Conservation (phyloP, 2,329 filamentous ascomycete genomes). For the Aspergillus uvarum region DNA sequence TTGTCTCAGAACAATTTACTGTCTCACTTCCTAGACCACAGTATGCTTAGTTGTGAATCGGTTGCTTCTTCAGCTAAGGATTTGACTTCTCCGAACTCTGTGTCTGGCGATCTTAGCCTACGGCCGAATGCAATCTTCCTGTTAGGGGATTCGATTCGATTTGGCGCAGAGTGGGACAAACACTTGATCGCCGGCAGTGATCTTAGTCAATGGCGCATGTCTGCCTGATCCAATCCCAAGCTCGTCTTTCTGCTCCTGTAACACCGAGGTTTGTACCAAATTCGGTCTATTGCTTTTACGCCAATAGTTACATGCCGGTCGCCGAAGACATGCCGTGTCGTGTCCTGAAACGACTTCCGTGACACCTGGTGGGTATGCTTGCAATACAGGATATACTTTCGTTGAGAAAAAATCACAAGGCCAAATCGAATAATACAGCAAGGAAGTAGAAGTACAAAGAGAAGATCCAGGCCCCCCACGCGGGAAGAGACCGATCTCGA, state of each 20-base stretch:
- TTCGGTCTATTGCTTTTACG: slow-evolving; percentile 18
- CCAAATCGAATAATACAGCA: slow-evolving; percentile 23
- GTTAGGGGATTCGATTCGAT: not conserved
- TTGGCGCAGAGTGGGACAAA: not conserved
- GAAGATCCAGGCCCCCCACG: slow-evolving; percentile 19
- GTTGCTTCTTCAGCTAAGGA: not conserved
- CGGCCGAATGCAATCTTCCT: not conserved
- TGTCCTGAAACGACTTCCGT: slow-evolving; percentile 20
- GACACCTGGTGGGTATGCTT: slow-evolving; percentile 16
- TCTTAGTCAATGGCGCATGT: slow-evolving; percentile 3
- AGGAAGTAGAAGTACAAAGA: slow-evolving; percentile 14
- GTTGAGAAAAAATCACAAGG: slow-evolving; percentile 13
- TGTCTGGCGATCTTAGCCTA: not conserved
- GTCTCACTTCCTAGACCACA: not conserved
- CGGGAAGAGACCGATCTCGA: not conserved
- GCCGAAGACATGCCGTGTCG: slow-evolving; percentile 22
- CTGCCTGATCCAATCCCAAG: slow-evolving; percentile 3
- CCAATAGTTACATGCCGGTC: slow-evolving; percentile 26
- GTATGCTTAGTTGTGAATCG: not conserved
- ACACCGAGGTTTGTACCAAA: slow-evolving; percentile 16
- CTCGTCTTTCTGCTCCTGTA: slow-evolving; percentile 4
- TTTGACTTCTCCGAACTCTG: not conserved
- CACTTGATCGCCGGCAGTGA: not conserved
- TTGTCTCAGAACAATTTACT: not conserved
- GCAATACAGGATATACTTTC: slow-evolving; percentile 21